Evolutionary conservation across 2,329 filamentous ascomycete species (phyloP).

Genomic region (Magnaporthiopsis rhizophila): DNA sequence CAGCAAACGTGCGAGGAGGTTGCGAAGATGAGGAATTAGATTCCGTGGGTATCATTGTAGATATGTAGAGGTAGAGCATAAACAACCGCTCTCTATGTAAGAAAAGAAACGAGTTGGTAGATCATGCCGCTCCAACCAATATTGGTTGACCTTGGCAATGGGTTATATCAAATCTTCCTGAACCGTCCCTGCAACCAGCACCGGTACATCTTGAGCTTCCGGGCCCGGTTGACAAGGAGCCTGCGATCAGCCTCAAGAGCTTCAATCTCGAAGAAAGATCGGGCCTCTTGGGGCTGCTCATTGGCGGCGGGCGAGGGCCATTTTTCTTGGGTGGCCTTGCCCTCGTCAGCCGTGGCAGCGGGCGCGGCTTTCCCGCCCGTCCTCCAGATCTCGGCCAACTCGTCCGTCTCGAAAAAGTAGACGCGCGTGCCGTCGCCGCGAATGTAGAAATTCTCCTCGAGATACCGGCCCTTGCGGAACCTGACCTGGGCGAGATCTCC

Average conservation of each 20-base stretch:
- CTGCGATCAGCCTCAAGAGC: slow-evolving; percentile 80
- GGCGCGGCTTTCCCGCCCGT: neutral
- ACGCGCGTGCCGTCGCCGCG: slow-evolving; percentile 91
- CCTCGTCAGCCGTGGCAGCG: neutral
- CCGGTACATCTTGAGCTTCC: slow-evolving; percentile 94
- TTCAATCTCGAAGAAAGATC: slow-evolving; percentile 56
- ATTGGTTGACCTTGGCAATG: neutral
- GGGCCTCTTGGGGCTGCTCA: slow-evolving; percentile 16
- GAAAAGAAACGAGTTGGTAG: neutral
- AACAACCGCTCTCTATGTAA: neutral
- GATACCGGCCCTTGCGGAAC: slow-evolving; percentile 89
- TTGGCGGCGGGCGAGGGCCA: slow-evolving; percentile 9
- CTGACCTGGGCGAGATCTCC: slow-evolving; percentile 94
- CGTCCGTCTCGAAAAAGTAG: slow-evolving; percentile 90
- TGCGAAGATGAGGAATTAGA: neutral
- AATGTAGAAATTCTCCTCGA: slow-evolving; percentile 97
- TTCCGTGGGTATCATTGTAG: slow-evolving; percentile 5
- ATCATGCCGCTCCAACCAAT: neutral
- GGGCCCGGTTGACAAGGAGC: slow-evolving; percentile 84
- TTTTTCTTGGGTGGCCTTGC: slow-evolving; percentile 17
- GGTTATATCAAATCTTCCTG: slow-evolving; percentile 48
- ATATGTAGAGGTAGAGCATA: slow-evolving; percentile 3
- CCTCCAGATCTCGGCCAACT: slow-evolving; percentile 73
- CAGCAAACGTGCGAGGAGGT: neutral
- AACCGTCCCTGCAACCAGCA: slow-evolving; percentile 91